Base-by-base conservation (phyloP, 1,139 yeast species). In the Taphrina pruni region DNA sequence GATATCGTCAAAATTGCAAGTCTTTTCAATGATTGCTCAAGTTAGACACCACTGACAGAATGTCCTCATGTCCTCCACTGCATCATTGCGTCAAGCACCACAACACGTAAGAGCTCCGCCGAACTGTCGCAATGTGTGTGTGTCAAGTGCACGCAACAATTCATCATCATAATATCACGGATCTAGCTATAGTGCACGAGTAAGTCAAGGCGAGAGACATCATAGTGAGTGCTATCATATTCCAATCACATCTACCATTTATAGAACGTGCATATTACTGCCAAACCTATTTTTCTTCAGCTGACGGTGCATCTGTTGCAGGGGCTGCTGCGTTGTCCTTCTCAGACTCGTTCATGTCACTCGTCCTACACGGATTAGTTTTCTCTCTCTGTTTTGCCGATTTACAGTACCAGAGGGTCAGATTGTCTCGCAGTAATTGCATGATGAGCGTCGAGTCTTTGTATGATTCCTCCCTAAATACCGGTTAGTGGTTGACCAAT, bases 341-440 rank as follows among this genome's bases (percentile, higher is more conserved):
- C 72, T 84, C 86, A 71, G 86, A 92, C 74, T 92, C 88, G 81
- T 91, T 55, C 97, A 70, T 68, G 62, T 46, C 68, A 32, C 45
- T 54, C 32, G 62, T 96, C 88, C 90, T 91, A 90, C 35, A 8
- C 11, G 32, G 9, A 8, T 50, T 50, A 50, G 54, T 26, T 21
- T 26, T 11, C 36, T 50, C 32, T 8, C 36, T 1, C 6, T 6
- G 7, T 6, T 35, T 21, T 35, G 26, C n/a, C n/a, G 12, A 6
- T 5, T 9, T 41, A 80, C 93, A 98, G 66, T 89, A 87, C 99
- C 99, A 94, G 84, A 93, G 88, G 76, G 98, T 93, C 83, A 94
- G 86, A 87, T 94, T 94, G 83, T 94, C 98, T 84, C 97, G 90
- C 81, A 94, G 87, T 81, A 94, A 87, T 86, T 94, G 98, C 98